phyloP scores from a whole-genome alignment of 768 basidiomycete genomes.

The Lepiota venenata region DNA sequence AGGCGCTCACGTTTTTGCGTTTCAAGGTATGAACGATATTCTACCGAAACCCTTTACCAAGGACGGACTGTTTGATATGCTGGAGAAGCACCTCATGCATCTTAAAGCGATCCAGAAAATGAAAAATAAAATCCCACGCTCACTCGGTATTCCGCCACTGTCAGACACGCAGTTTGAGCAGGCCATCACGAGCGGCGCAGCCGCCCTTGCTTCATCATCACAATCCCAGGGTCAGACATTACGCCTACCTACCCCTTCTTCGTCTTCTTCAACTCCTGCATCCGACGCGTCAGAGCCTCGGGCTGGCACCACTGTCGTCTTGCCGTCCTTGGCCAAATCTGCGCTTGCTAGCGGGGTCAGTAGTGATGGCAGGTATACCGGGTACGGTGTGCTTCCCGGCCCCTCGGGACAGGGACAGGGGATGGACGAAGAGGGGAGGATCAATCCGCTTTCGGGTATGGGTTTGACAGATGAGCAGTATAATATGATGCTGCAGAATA shows the following conservation, averaged over 20 bases:
- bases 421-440: conserved; percentile 50
- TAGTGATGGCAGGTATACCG: conserved; percentile 1
- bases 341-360: conserved; percentile 1
- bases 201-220: neutral
- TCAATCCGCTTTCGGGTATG: conserved; percentile 86
- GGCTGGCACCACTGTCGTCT: conserved; percentile 3
- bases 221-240: conserved; percentile 7
- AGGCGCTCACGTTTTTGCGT: neutral
- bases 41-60: conserved; percentile 98
- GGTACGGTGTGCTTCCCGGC: neutral
- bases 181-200: conserved; percentile 35
- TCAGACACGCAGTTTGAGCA: conserved; percentile 53
- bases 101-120: conserved; percentile 84
- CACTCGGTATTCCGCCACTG: conserved; percentile 63
- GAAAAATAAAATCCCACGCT: conserved; percentile 55
- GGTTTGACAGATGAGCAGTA: conserved; percentile 91
- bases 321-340: conserved; percentile 21
- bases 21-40: conserved; percentile 90
- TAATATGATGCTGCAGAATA: conserved; percentile 67
- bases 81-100: conserved; percentile 93
- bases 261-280: conserved; percentile 6
- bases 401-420: conserved; percentile 8
- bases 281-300: neutral
- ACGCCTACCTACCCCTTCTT: conserved; percentile 10
- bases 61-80: conserved; percentile 85